Evolutionary conservation across 1,284 basidiomycete genomes (phyloP).

Genomic region (Irpex rosettiformis): DNA sequence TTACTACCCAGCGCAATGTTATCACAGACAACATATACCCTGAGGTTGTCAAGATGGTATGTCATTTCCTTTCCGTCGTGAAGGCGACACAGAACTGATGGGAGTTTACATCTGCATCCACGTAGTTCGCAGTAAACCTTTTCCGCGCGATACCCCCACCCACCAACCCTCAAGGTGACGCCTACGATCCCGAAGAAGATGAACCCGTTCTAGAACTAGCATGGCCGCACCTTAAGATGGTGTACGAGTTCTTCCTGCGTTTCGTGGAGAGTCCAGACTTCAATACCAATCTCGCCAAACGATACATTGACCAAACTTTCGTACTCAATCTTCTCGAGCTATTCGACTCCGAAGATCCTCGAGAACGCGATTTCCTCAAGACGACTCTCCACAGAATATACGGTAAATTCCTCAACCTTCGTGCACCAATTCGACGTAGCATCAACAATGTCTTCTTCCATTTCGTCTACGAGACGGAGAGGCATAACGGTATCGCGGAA

Average conservation of each 20-base stretch:
- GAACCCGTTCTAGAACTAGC: constrained; percentile 98
- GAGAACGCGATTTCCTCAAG: constrained; percentile 99
- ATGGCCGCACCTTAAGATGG: constrained; percentile 99
- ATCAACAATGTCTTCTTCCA: constrained; percentile 99
- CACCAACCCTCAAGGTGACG: constrained; percentile 96
- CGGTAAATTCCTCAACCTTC: constrained; percentile 98
- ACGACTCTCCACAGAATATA: constrained; percentile 99
- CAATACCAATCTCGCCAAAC: constrained; percentile 97
- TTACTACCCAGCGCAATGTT: constrained; percentile 94
- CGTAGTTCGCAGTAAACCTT: constrained; percentile 92
- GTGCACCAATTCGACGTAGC: constrained; percentile 97
- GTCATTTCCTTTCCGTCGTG: constrained; percentile 27
- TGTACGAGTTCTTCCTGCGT: constrained; percentile 99
- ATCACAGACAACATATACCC: constrained; percentile 99
- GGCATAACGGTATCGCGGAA: constrained; percentile 99
- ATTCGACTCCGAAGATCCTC: constrained; percentile 98
- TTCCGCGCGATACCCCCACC: constrained; percentile 99
- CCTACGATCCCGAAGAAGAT: constrained; percentile 99
- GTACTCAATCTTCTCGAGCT: constrained; percentile 96
- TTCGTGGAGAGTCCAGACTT: constrained; percentile 99
- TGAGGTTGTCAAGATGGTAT: constrained; percentile 96
- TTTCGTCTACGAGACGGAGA: constrained; percentile 98
- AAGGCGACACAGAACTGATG: background rate
- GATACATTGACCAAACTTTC: constrained; percentile 96
- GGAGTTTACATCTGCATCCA: constrained; percentile 1